Conservation (phyloP, 768 basidiomycete genomes). For the Leucogyrophana mollusca region DNA sequence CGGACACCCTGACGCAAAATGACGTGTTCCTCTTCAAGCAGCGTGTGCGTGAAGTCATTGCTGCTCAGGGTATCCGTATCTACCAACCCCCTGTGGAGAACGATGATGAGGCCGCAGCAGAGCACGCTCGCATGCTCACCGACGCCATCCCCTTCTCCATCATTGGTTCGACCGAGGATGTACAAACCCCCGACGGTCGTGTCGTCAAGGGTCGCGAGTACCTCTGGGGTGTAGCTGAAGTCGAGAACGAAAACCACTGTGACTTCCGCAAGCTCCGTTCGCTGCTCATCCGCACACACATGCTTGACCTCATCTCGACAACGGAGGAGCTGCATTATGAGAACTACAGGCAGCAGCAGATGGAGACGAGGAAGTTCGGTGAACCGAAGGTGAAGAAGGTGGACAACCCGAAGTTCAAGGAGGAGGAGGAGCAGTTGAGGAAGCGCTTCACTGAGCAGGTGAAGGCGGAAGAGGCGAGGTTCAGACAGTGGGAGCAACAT, state of each 20-base stretch:
- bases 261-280: conserved; percentile 98
- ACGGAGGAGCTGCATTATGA: conserved; percentile 97
- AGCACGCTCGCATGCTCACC: conserved; percentile 84
- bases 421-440: conserved; percentile 94
- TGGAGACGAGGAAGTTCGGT: conserved; percentile 99
- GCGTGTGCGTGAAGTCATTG: conserved; percentile 87
- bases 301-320: conserved; percentile 96
- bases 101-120: conserved; percentile 83
- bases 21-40: conserved; percentile 92
- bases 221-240: conserved; percentile 99
- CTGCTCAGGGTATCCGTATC: conserved; percentile 90
- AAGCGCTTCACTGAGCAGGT: conserved; percentile 99
- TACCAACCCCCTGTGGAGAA: conserved; percentile 91
- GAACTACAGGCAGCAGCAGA: conserved; percentile 96
- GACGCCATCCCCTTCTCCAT: conserved; percentile 98
- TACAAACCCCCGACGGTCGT: conserved; percentile 86
- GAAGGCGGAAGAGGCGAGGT: conserved; percentile 95
- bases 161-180: conserved; percentile 95
- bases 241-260: conserved; percentile 99
- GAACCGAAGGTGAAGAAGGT: conserved; percentile 98
- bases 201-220: conserved; percentile 97
- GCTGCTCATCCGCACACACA: conserved; percentile 93
- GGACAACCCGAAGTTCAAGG: conserved; percentile 99
- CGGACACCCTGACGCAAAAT: conserved; percentile 94
- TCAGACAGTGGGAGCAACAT: conserved; percentile 99